Evolutionary conservation across 352 stramenopile species (phyloP), one percentile per base, ranked within the genome.

Genomic region (Phytophthora quininea): DNA sequence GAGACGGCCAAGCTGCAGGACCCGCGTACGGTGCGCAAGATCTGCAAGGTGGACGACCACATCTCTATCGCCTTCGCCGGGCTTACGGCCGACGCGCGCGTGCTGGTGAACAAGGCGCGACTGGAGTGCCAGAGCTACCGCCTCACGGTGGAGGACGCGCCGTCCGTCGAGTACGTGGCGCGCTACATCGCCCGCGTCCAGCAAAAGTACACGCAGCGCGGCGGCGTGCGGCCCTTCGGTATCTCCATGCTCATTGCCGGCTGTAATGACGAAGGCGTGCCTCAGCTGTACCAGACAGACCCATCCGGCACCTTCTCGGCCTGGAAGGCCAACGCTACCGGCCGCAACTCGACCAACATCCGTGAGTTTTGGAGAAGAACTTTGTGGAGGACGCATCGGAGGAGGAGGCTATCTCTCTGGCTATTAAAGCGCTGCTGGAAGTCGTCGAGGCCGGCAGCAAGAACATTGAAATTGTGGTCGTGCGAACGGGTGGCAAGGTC

Each of bases 361-460:
- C 86, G 96, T 55, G 97, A 99, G 80, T 99, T 99, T 81, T 99
- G 35, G 98, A 99, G 78, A 99, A 99, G 82, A 97, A 99, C 80
- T 99, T 97, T 82, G 71, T 84, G 15, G 92, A 97, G 45, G 89
- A 95, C 54, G 84, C 99, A 65, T 87, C 81, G 38, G 94, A 99
- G 63, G 86, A 97, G 12, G 92, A 95, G 33, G 89, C 93, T 8
- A 85, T 99, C 15, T 90, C 91, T 59, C 84, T 99, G 35, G 92
- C 96, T 8, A 90, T 99, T 51, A 97, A 98, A 74, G 93, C 96
- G 43, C 88, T 99, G 69, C 83, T 99, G 32, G 98, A 99, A 79
- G 95, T 99, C 49, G 98, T 99, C 38, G 97, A 99, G 67, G 98
- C 95, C 50, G 97, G 97, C 64, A 97, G 96, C 58, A 99, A 99